These are phyloP conservation scores for Colletotrichum echinochloae DNA, from an alignment of 2,329 filamentous ascomycete genomes.

Conservation along the genomic window DNA sequence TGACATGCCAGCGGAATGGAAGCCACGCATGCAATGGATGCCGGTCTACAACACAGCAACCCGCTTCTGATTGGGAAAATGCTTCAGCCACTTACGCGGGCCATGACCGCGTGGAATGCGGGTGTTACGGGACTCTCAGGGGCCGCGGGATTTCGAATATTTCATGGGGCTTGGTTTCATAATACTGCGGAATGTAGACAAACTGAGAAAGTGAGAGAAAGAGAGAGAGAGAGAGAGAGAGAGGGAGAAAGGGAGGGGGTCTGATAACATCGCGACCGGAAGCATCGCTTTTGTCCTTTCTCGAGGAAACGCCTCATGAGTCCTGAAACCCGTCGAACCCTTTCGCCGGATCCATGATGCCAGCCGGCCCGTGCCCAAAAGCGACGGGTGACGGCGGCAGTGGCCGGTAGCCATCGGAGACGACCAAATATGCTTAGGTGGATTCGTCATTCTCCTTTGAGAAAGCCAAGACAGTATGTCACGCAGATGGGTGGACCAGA, in stretches of 20 bases:
- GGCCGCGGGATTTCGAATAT: neutral
- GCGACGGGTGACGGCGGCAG: neutral
- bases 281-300: neutral
- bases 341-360: neutral
- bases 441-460: neutral
- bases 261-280: neutral
- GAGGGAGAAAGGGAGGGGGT: no score
- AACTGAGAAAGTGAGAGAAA: neutral
- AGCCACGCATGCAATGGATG: neutral
- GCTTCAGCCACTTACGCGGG: conserved; percentile 12
- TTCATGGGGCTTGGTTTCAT: neutral
- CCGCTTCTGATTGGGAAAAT: neutral
- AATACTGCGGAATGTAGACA: neutral
- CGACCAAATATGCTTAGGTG: neutral
- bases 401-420: neutral
- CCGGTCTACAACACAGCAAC: conserved; percentile 7
- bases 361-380: conserved; percentile 5
- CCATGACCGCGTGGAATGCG: conserved; percentile 6
- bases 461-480: conserved; percentile 5
- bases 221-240: no score
- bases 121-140: neutral
- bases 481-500: neutral
- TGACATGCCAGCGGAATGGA: conserved; percentile 10
- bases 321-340: neutral
- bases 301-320: no score